Evolutionary conservation across 1,139 yeast genomes (phyloP), one percentile per base, ranked within the genome.

Genomic region (Pichia sorboxylosa): DNA sequence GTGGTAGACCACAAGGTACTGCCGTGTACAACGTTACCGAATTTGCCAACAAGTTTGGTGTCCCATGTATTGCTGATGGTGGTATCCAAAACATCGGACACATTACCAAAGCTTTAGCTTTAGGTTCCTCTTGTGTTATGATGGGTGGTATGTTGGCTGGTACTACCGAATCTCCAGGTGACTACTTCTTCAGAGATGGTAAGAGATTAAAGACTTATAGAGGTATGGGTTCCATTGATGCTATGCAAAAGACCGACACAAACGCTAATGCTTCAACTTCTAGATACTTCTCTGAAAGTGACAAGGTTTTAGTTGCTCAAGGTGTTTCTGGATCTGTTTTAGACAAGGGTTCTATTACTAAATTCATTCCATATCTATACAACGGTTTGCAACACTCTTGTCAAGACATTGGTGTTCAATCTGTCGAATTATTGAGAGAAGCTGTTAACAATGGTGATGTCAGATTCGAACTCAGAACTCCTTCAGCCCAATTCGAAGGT

Each of bases 71-170:
- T 50, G 99, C 99, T 47, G 99, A 90, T 59, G 99, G 99, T 70
- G 99, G 99, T 74, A 76, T 90, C 53, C 90, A 87, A 62, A 92
- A 90, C 71, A 85, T 92, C 64, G 99, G 99, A 48, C 98, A 90
- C 68, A 83, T 92, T 57, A 80, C 92, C 51, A 90, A 90, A 68
- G 98, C 98, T 37, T 63, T 90, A 51, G 92, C 97, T 42, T 69
- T 90, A 42, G 99, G 99, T 61, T 95, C 99, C 24, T 84, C 97
- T 14, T 70, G 82, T 61, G 95, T 87, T 47, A 90, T 90, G 99
- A 92, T 90, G 98, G 99, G 99, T 57, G 94, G 97, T 64, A 78
- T 90, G 70, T 72, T 90, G 53, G 99, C 99, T 41, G 99, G 98
- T 66, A 90, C 98, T 40, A 63, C 92, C 41, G 99, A 90, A 68